Conservation (phyloP, 306 rosid species). For the Prunus dulcis region DNA sequence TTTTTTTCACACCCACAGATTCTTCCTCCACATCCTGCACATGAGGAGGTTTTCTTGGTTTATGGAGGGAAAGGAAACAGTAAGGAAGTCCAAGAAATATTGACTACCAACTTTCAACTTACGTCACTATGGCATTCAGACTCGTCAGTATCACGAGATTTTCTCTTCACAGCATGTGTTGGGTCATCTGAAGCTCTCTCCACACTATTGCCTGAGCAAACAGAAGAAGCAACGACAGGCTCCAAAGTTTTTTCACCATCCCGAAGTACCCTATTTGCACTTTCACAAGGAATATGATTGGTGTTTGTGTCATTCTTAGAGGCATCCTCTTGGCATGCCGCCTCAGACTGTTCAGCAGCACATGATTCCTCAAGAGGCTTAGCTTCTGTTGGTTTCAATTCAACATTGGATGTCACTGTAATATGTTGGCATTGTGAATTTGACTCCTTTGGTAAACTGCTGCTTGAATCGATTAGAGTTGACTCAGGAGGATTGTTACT, state of each 20-base stretch:
- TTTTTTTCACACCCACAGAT: conserved; percentile 50
- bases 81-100: conserved; percentile 11
- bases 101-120: conserved; percentile 38
- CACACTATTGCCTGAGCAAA: conserved; percentile 71
- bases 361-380: conserved; percentile 48
- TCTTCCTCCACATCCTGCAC: conserved; percentile 78
- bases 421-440: conserved; percentile 37
- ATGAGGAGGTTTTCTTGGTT: conserved; percentile 32
- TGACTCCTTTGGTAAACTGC: conserved; percentile 36
- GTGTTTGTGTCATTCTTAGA: conserved; percentile 40
- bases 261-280: conserved; percentile 30
- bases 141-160: conserved; percentile 62
- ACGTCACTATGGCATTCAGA: conserved; percentile 88
- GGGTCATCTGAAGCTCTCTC: conserved; percentile 49
- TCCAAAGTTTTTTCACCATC: conserved; percentile 44
- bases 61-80: conserved; percentile 18
- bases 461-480: conserved; percentile 32
- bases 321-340: conserved; percentile 42
- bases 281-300: conserved; percentile 42
- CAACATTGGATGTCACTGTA: conserved; percentile 42
- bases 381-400: conserved; percentile 35
- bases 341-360: conserved; percentile 42
- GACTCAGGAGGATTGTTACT: conserved; percentile 41
- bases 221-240: conserved; percentile 61
- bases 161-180: conserved; percentile 45